A percentile compares a stretch with the other conserved stretches of the same genome.
Conservation (phyloP, 176 grass and related monocot species). For the Triticum dicoccoides region DNA sequence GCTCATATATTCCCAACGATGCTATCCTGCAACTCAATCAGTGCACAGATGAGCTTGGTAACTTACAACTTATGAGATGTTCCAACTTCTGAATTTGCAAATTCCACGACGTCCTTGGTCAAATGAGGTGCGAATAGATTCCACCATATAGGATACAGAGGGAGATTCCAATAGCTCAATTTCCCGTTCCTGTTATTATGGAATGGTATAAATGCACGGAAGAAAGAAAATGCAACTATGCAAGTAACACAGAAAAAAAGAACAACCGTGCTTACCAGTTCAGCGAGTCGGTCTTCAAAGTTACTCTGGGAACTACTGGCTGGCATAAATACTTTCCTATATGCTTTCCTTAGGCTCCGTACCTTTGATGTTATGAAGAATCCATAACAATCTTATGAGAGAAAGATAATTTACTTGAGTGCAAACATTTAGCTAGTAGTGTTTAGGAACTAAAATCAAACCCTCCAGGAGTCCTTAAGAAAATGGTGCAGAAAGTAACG, state of each 20-base stretch:
- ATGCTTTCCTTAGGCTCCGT: slow-evolving; percentile 68
- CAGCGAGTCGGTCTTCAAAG: slow-evolving; percentile 66
- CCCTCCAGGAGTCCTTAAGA: not conserved
- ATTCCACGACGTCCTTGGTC: slow-evolving; percentile 69
- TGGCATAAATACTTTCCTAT: slow-evolving; percentile 85
- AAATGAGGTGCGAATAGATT: slow-evolving; percentile 84
- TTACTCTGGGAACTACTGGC: slow-evolving; percentile 27
- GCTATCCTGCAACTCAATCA: not conserved
- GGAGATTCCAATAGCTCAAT: slow-evolving; percentile 39
- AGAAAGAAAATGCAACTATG: not conserved
- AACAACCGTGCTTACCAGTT: slow-evolving; percentile 52
- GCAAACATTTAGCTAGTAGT: slow-evolving; percentile 4
- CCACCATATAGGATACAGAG: slow-evolving; percentile 57
- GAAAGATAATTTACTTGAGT: not conserved
- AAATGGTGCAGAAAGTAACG: slow-evolving; percentile 1
- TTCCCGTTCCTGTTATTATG: slow-evolving; percentile 45
- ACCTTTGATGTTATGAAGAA: slow-evolving; percentile 45
- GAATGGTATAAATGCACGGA: slow-evolving; percentile 18
- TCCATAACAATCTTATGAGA: not conserved
- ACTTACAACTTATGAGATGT: slow-evolving; percentile 22
- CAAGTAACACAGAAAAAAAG: not conserved
- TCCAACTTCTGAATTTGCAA: slow-evolving; percentile 86
- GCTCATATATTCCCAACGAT: not conserved
- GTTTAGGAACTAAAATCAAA: slow-evolving; percentile 12
- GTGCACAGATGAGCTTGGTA: not conserved